Conservation (phyloP, 257 asterid genomes). For the Solanum rostratum region DNA sequence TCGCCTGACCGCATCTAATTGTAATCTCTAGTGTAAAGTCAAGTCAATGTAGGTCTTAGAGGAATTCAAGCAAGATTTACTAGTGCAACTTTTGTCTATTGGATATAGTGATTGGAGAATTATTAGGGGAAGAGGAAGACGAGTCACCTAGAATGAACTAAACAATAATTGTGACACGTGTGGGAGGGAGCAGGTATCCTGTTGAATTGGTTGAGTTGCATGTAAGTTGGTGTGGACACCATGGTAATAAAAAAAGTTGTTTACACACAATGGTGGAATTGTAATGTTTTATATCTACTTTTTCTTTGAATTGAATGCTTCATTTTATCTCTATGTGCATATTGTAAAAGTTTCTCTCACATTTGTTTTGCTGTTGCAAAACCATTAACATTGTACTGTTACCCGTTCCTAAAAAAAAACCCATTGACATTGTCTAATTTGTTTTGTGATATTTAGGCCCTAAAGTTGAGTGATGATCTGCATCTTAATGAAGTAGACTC, state of each 20-base stretch:
- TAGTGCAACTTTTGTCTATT: background rate
- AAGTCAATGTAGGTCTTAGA: background rate
- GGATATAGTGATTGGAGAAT: background rate
- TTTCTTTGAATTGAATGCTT: background rate
- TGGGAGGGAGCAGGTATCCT: background rate
- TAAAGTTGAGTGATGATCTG: constrained; percentile 89
- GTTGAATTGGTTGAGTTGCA: background rate
- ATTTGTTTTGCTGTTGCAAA: background rate
- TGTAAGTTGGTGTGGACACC: background rate
- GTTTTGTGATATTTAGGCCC: constrained; percentile 38
- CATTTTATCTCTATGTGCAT: background rate
- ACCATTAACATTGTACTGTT: constrained; percentile 11
- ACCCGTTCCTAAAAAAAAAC: too few species aligned
- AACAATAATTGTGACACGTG: background rate
- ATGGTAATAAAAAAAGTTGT: background rate
- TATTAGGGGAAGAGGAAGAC: background rate
- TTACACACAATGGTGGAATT: background rate
- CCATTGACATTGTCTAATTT: constrained; percentile 9
- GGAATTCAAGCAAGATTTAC: background rate
- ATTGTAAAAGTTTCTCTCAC: background rate
- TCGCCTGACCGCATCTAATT: background rate
- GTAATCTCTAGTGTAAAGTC: background rate
- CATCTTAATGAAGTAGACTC: constrained; percentile 91
- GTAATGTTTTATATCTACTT: background rate
- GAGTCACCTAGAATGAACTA: background rate